Evolutionary conservation across 2,329 filamentous ascomycete species (phyloP).

Genomic region (Ceratocystiopsis sp.): DNA sequence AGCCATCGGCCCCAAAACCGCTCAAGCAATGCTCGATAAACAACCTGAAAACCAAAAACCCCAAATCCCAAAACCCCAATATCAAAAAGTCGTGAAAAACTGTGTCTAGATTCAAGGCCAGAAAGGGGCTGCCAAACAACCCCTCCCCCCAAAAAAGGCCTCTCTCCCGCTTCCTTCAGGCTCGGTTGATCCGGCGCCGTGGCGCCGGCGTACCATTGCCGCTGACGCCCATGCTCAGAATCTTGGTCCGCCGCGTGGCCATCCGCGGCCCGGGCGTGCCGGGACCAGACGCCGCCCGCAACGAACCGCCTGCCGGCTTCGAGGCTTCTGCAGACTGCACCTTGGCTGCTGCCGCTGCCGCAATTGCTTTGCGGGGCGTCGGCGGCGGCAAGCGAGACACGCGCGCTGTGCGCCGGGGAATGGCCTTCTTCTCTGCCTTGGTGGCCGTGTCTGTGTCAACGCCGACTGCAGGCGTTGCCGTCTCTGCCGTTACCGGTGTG

Average conservation of each 20-base stretch:
- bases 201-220: conserved; percentile 11
- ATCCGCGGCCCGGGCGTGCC: conserved; percentile 3
- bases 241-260: conserved; percentile 7
- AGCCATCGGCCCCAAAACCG: too few relatives aligned
- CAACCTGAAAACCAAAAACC: too few relatives aligned
- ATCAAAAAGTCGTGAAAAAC: too few relatives aligned
- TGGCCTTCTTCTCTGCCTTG: conserved; percentile 4
- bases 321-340: too few relatives aligned
- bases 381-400: conserved; percentile 8
- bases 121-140: neutral
- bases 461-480: too few relatives aligned
- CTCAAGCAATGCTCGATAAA: too few relatives aligned
- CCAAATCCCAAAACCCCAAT: too few relatives aligned
- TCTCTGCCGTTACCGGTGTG: too few relatives aligned
- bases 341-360: neutral
- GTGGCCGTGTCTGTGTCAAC: neutral
- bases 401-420: conserved; percentile 6
- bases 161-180: conserved; percentile 1
- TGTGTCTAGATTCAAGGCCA: too few relatives aligned
- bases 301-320: too few relatives aligned
- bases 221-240: conserved; percentile 8
- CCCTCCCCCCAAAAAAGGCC: neutral
- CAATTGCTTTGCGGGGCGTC: conserved; percentile 8
- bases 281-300: neutral
- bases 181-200: neutral